Evolutionary conservation across 345 rosid genomes (phyloP), one percentile per base, ranked within the genome.

Genomic region (Eucalyptus marginata): DNA sequence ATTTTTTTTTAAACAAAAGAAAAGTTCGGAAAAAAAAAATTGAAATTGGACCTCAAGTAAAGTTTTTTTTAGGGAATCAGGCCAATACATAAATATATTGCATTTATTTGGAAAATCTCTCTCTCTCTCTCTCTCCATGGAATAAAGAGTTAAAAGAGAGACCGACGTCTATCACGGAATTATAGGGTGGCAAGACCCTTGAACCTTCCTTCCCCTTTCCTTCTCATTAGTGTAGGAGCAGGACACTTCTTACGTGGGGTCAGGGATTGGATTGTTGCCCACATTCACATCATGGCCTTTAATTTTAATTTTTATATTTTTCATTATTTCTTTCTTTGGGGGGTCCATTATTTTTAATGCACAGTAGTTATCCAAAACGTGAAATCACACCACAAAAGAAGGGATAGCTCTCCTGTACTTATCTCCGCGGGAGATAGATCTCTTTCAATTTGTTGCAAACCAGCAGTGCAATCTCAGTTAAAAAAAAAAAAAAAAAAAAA

Each of bases 161-260:
- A 62, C 68, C 66, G 3, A 62, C 66, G 85, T 89, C 86, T 49
- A 36, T 76, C 86, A 50, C 85, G 87, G 85, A 62, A 83, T 81
- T 51, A 86, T 52, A 43, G 20, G 49, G 87, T 59, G 62, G 31
- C 47, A 44, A 40, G 86, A 25, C 46, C 81, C 44, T 14, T 2
- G 80, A 86, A 44, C 49, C 58, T 86, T 89, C 87, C 86, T 36
- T 86, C 29, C 31, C 12, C 17, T 51, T 49, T 86, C 64, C 40
- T 15, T 13, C 22, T 31, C 46, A 33, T 31, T 33, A 13, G 46
- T 27, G 14, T 76, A 10, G 64, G 17, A 2, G 5, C 29, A 56
- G 64, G 46, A n/a, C 59, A 46, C 8, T 2, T 8, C 27, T 5
- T 5, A 10, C 7, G 44, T 51, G 87, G 87, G 64, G 87, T 86